Percentiles rank a stretch among this genome's conserved stretches.
Evolutionary conservation across 225 moss, liverwort and hornwort species (phyloP).

Genomic region (Bryoerythrophyllum caledonicum): DNA sequence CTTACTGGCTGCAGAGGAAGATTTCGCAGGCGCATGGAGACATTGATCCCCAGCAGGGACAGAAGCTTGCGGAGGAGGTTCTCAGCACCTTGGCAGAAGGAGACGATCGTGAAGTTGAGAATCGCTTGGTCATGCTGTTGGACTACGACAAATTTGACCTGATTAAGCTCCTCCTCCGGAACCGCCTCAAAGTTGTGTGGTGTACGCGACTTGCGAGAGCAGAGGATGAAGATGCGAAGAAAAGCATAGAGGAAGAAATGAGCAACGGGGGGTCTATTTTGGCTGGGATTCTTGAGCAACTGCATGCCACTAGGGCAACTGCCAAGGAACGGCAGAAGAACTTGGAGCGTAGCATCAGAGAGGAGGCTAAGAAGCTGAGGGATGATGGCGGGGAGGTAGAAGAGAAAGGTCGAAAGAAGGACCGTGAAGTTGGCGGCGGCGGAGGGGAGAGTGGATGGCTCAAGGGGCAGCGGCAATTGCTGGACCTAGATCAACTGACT

Average conservation of each 20-base stretch:
- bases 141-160: slow-evolving; percentile 93
- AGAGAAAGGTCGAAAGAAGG: slow-evolving; percentile 67
- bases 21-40: slow-evolving; percentile 92
- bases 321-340: slow-evolving; percentile 92
- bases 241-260: slow-evolving; percentile 91
- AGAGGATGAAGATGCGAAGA: slow-evolving; percentile 89
- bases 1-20: slow-evolving; percentile 93
- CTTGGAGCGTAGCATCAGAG: slow-evolving; percentile 85
- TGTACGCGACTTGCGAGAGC: slow-evolving; percentile 94
- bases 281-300: slow-evolving; percentile 84
- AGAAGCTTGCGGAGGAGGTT: slow-evolving; percentile 94
- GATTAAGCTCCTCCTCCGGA: slow-evolving; percentile 86
- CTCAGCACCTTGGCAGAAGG: slow-evolving; percentile 83
- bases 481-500: slow-evolving; percentile 85
- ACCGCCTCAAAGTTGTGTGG: slow-evolving; percentile 92
- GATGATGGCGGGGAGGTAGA: slow-evolving; percentile 80
- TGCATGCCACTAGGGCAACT: slow-evolving; percentile 94
- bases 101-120: slow-evolving; percentile 89
- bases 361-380: slow-evolving; percentile 92
- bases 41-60: slow-evolving; percentile 89
- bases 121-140: slow-evolving; percentile 79
- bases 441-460: slow-evolving; percentile 88
- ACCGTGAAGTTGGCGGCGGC: slow-evolving; percentile 64
- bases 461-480: slow-evolving; percentile 90
- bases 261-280: slow-evolving; percentile 68